Conservation (phyloP, 768 basidiomycete species). For the Collybiopsis confluens region DNA sequence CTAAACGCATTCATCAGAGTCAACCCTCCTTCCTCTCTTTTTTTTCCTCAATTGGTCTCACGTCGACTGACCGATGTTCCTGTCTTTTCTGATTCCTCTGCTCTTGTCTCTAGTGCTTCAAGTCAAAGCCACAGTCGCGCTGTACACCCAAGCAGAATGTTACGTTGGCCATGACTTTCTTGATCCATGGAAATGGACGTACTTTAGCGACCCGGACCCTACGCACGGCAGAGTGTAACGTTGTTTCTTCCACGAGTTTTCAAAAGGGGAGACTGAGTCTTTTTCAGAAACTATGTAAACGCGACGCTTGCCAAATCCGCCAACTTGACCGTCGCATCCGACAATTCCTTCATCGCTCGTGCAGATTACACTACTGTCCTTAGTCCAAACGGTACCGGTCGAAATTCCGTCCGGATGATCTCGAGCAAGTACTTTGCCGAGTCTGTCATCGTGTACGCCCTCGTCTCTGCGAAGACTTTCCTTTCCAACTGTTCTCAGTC, state of each 20-base stretch:
- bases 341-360: slow-evolving; percentile 50
- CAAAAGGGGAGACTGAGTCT: background rate
- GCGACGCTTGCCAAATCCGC: slow-evolving; percentile 42
- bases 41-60: too few species aligned
- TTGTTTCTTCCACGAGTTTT: background rate
- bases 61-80: too few species aligned
- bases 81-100: background rate
- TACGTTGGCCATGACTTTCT: slow-evolving; percentile 25
- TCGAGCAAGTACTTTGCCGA: slow-evolving; percentile 53
- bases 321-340: slow-evolving; percentile 55
- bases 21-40: too few species aligned
- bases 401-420: slow-evolving; percentile 50
- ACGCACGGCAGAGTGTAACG: slow-evolving; percentile 43
- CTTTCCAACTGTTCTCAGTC: background rate
- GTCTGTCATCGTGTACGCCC: slow-evolving; percentile 37
- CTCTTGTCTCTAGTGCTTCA: background rate
- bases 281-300: slow-evolving; percentile 38
- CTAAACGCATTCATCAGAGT: too few species aligned
- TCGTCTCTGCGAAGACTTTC: background rate
- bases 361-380: slow-evolving; percentile 48
- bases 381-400: slow-evolving; percentile 42
- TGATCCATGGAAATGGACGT: slow-evolving; percentile 24
- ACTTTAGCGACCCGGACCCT: slow-evolving; percentile 34
- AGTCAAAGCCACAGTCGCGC: background rate
- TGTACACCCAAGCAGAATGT: background rate